Base-by-base conservation (phyloP, 1,284 basidiomycete genomes). In the Moesziomyces aphidis region DNA sequence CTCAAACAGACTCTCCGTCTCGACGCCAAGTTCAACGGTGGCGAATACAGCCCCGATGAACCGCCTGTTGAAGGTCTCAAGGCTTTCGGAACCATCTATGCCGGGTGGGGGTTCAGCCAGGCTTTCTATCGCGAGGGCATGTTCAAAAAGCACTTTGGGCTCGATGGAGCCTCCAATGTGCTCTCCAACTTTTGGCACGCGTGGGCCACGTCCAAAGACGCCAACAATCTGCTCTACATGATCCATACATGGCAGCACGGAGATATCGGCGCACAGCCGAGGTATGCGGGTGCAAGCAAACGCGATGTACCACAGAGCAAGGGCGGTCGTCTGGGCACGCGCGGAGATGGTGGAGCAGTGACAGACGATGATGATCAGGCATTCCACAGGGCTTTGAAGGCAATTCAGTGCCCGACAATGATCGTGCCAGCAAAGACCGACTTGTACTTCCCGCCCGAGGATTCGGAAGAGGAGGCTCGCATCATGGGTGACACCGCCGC, bases 361-460 rank as follows among this genome's bases (percentile, higher is more conserved):
- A 60, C 54, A 5, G 23, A 55, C 1, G 39, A 67, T 21, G 74
- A 73, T 50, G 72, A 77, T 19, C 23, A 51, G 22, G 75, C 76
- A 5, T 78, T 76, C 34, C 26, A 74, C 21, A 52, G 64, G 36
- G 76, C 71, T 17, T 34, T 78, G 15, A 55, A 56, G 44, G 64
- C 58, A 1, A 78, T 78, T 31, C 43, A 73, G 39, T 70, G 62
- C 36, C 59, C 63, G 24, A 62, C 58, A 23, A 53, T 78, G 28
- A 68, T 78, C 24, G 52, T 77, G 23, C 76, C 76, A 1, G 52
- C 55, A 4, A 66, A 61, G 58, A 72, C 72, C 5, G 72, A 75
- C 43, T n/a, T 78, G n/a, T 78, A 78, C 57, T 78, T 78, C 45
- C 76, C 76, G 13, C 76, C 76, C 3, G 76, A 76, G 39, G 76